Conservation (phyloP, 495 filamentous ascomycete species). For the Coniosporium apollinis region DNA sequence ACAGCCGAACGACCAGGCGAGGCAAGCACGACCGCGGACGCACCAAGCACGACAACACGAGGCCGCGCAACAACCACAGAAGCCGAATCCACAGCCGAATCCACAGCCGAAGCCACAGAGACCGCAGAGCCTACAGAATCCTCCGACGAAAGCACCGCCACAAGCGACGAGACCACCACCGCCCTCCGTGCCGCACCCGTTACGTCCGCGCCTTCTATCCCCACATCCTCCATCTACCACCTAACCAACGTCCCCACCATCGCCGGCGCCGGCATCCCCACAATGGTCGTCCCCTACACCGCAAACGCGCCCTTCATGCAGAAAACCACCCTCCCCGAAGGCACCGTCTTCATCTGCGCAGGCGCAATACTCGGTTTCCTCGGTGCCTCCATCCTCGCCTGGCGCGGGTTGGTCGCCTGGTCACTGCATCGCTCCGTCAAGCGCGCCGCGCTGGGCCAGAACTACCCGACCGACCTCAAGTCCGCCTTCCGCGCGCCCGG, state of each 20-base stretch:
- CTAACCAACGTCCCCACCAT: constrained; percentile 30
- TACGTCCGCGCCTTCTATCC: constrained; percentile 5
- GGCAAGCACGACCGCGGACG: neutral
- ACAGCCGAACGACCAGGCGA: neutral
- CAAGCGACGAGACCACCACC: constrained; percentile 1
- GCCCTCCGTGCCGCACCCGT: neutral
- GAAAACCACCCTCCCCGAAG: constrained; percentile 75
- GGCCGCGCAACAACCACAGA: constrained; percentile 2
- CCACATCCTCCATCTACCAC: constrained; percentile 15
- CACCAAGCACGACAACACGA: constrained; percentile 1
- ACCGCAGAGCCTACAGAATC: constrained; percentile 1
- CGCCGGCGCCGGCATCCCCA: constrained; percentile 32
- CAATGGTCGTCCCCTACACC: constrained; percentile 62
- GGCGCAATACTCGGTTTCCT: constrained; percentile 76
- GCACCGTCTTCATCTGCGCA: constrained; percentile 90
- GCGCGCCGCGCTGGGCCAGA: constrained; percentile 56
- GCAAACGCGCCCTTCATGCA: constrained; percentile 87
- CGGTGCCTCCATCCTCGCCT: constrained; percentile 59
- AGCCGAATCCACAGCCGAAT: neutral
- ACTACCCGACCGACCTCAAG: constrained; percentile 49
- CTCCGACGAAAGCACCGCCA: constrained; percentile 2
- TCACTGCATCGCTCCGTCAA: constrained; percentile 79
- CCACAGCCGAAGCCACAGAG: constrained; percentile 1
- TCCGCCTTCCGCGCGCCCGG: constrained; percentile 23
- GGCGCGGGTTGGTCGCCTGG: constrained; percentile 82